Percentiles rank a stretch among this genome's conserved stretches.
Conservation (phyloP, 805 yeast species). For the Kazachstania viticola region DNA sequence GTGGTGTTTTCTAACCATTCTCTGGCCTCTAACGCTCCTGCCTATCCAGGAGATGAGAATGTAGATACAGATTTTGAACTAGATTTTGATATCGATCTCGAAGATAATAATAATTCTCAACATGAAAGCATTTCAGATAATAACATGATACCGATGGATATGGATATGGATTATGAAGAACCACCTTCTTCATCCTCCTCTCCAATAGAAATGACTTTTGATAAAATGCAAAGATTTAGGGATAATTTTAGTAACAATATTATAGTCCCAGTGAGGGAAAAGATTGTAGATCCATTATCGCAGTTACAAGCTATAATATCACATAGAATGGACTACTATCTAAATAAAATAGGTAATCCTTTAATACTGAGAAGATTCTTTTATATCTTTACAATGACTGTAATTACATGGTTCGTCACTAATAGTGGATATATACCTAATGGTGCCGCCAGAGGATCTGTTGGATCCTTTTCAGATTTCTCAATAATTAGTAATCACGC, state of each 20-base stretch:
- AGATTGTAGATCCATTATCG: constrained; percentile 28
- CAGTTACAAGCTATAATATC: constrained; percentile 6
- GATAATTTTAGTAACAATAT: constrained; percentile 7
- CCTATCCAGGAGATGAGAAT: neutral
- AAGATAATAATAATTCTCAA: neutral
- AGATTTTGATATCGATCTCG: constrained; percentile 2
- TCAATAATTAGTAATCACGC: constrained; percentile 37
- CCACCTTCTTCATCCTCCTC: too few species aligned
- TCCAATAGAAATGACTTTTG: too few species aligned
- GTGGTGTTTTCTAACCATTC: too few species aligned
- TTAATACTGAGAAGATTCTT: constrained; percentile 62
- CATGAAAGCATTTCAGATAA: constrained; percentile 3
- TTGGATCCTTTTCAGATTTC: constrained; percentile 48
- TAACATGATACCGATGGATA: neutral
- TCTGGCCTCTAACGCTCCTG: too few species aligned
- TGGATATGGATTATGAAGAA: constrained; percentile 5
- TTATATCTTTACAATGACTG: constrained; percentile 51
- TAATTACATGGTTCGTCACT: constrained; percentile 42
- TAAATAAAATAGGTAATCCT: constrained; percentile 71
- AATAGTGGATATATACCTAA: constrained; percentile 39
- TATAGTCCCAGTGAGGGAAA: constrained; percentile 6
- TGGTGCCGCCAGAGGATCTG: constrained; percentile 26
- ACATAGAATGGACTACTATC: constrained; percentile 37
- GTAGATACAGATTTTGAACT: neutral
- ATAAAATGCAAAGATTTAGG: constrained; percentile 8